These are phyloP conservation scores for Zanthoxylum bungeanum DNA, from an alignment of 345 rosid genomes.

Conservation along the genomic window DNA sequence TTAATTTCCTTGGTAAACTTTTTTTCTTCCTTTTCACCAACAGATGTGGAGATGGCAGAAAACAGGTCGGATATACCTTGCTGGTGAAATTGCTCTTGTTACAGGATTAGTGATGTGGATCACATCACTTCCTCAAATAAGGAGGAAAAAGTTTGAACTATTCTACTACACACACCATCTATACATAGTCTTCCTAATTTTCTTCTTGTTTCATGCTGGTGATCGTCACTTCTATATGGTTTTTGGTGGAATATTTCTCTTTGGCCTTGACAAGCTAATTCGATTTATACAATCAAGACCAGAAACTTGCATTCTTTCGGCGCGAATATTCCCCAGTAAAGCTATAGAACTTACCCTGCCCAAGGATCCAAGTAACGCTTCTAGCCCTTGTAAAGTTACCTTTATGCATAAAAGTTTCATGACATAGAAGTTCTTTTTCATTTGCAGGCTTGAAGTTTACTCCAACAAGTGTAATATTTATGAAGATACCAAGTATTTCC, in stretches of 20 bases:
- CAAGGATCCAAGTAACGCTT: slow-evolving; percentile 55
- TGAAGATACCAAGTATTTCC: slow-evolving; percentile 68
- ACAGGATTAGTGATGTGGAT: slow-evolving; percentile 69
- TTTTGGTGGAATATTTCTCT: slow-evolving; percentile 73
- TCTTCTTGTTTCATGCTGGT: slow-evolving; percentile 83
- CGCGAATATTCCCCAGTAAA: slow-evolving; percentile 53
- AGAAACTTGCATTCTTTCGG: slow-evolving; percentile 45
- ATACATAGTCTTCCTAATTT: slow-evolving; percentile 56
- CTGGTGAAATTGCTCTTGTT: slow-evolving; percentile 62
- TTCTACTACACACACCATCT: slow-evolving; percentile 82
- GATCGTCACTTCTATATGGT: slow-evolving; percentile 78
- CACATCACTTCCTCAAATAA: slow-evolving; percentile 82
- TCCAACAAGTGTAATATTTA: slow-evolving; percentile 58
- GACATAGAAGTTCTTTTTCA: not conserved
- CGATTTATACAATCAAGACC: slow-evolving; percentile 69
- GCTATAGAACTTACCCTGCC: slow-evolving; percentile 65
- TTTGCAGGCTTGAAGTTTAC: slow-evolving; percentile 61
- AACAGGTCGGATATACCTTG: slow-evolving; percentile 70
- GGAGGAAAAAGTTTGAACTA: slow-evolving; percentile 67
- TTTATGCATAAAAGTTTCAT: not conserved
- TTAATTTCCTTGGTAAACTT: not conserved
- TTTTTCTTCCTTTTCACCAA: not conserved
- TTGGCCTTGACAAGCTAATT: slow-evolving; percentile 68
- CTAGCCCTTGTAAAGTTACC: not conserved
- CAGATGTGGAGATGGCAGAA: slow-evolving; percentile 81